phyloP scores from a whole-genome alignment of 257 asterid species.

The Datura wrightii region DNA sequence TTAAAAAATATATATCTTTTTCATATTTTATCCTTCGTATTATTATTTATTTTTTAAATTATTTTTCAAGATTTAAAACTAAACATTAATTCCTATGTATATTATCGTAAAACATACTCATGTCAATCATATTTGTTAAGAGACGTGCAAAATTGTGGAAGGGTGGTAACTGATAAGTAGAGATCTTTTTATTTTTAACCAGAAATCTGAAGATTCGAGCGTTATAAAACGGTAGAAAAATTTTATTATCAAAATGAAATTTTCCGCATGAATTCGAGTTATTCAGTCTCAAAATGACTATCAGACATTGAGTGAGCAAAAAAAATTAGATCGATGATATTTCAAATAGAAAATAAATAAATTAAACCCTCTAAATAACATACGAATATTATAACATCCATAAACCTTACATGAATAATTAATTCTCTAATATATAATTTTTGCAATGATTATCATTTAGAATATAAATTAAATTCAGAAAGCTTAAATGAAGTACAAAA shows the following conservation, averaged over 20 bases:
- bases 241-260: background rate
- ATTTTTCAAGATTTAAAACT: no score
- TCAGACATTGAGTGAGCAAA: background rate
- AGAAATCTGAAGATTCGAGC: background rate
- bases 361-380: no score
- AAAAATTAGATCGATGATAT: background rate
- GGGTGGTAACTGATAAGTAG: no score
- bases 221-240: background rate
- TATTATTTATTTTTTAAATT: no score
- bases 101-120: no score
- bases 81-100: no score
- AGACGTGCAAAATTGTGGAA: no score
- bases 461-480: background rate
- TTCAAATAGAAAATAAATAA: background rate
- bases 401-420: background rate
- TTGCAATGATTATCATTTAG: background rate
- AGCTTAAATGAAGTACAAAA: background rate
- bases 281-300: background rate
- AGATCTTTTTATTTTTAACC: background rate
- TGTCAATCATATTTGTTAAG: no score
- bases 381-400: background rate
- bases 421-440: background rate
- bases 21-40: no score
- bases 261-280: rapidly evolving
- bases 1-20: background rate